These are phyloP conservation scores for Apiotrichum siamense DNA, from an alignment of 1,284 basidiomycete genomes.

Conservation along the genomic window DNA sequence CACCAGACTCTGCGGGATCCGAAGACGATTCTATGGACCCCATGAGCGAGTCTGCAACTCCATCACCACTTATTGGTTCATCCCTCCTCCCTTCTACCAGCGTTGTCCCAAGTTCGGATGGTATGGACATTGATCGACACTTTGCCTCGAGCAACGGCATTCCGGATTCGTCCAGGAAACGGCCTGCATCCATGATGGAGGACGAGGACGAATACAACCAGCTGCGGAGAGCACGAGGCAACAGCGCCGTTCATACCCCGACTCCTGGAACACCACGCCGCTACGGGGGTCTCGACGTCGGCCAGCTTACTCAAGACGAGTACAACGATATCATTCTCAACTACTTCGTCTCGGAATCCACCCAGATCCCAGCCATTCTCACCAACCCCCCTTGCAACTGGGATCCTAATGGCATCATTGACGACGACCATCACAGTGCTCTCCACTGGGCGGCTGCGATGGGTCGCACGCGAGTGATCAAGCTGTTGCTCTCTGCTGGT, in stretches of 20 bases:
- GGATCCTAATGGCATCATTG: constrained; percentile 93
- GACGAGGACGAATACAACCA: constrained; percentile 35
- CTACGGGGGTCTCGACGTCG: constrained; percentile 17
- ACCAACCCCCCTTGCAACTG: constrained; percentile 86
- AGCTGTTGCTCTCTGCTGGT: constrained; percentile 85
- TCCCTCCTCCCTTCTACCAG: constrained; percentile 5
- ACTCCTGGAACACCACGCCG: constrained; percentile 22
- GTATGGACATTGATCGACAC: constrained; percentile 13
- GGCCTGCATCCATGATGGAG: constrained; percentile 37
- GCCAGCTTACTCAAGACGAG: constrained; percentile 44
- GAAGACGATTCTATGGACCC: constrained; percentile 11
- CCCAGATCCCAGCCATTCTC: constrained; percentile 82
- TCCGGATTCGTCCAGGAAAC: constrained; percentile 22
- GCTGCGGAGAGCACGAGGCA: constrained; percentile 31
- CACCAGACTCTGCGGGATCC: constrained; percentile 15
- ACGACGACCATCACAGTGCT: constrained; percentile 96
- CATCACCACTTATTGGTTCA: constrained; percentile 15
- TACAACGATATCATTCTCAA: constrained; percentile 97
- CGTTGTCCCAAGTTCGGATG: constrained; percentile 8
- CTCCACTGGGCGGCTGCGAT: constrained; percentile 99
- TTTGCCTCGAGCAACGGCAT: constrained; percentile 7
- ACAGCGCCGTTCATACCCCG: constrained; percentile 41
- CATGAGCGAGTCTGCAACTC: constrained; percentile 22
- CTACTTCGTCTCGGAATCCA: constrained; percentile 98
- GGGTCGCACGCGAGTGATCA: constrained; percentile 95